Evolutionary conservation across 2,329 filamentous ascomycete genomes (phyloP).

Genomic region (Ophiostoma triangulosporum): DNA sequence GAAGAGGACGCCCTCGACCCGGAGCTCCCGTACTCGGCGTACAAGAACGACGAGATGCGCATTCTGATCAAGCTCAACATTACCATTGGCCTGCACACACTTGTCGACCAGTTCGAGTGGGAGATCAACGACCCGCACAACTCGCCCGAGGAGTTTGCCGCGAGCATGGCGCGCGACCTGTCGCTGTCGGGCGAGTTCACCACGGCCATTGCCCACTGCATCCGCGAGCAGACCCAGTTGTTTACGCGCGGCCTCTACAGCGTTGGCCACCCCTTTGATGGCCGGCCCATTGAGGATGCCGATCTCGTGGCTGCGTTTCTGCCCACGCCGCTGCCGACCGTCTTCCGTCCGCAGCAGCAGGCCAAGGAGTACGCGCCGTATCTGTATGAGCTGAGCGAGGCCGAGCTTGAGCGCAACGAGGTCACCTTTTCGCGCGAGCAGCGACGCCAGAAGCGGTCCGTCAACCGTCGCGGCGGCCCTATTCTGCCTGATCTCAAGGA

Average conservation of each 20-base stretch:
- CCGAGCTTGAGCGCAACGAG: slow-evolving; percentile 80
- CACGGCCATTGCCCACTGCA: slow-evolving; percentile 94
- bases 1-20: slow-evolving; percentile 85
- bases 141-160: slow-evolving; percentile 86
- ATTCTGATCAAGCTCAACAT: slow-evolving; percentile 94
- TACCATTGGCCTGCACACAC: slow-evolving; percentile 84
- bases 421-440: slow-evolving; percentile 89
- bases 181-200: slow-evolving; percentile 91
- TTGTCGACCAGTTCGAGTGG: slow-evolving; percentile 98
- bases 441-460: slow-evolving; percentile 83
- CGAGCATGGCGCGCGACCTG: slow-evolving; percentile 76
- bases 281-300: slow-evolving; percentile 79
- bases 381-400: slow-evolving; percentile 84
- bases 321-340: slow-evolving; percentile 64
- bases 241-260: slow-evolving; percentile 91
- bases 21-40: slow-evolving; percentile 78
- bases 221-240: slow-evolving; percentile 87
- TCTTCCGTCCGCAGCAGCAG: slow-evolving; percentile 82
- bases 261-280: slow-evolving; percentile 88
- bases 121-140: slow-evolving; percentile 93
- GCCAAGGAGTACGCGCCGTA: slow-evolving; percentile 92
- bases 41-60: slow-evolving; percentile 99
- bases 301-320: slow-evolving; percentile 79
- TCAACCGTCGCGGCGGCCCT: slow-evolving; percentile 84
- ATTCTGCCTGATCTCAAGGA: slow-evolving; percentile 94